A percentile compares a stretch with the other conserved stretches of the same genome.
phyloP scores from a whole-genome alignment of 225 moss, liverwort and hornwort species.

The Bryoerythrophyllum caledonicum region DNA sequence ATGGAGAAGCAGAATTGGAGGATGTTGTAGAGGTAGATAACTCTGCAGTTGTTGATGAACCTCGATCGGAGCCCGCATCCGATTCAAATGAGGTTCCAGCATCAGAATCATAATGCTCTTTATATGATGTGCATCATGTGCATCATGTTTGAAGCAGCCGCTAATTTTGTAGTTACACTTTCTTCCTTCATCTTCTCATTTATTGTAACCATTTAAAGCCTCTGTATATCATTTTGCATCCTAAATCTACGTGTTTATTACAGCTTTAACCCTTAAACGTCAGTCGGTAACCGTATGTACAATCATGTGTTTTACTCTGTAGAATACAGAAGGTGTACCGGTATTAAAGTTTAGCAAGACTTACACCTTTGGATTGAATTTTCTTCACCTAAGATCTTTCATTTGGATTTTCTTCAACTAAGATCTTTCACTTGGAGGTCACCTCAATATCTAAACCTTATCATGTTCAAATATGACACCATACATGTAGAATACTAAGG shows the following conservation, averaged over 20 bases:
- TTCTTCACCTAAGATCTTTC: no score
- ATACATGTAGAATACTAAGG: no score
- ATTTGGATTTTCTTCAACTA: no score
- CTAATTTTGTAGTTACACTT: constrained; percentile 25
- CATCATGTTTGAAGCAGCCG: constrained; percentile 21
- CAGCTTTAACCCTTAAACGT: neutral
- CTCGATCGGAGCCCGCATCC: constrained; percentile 27
- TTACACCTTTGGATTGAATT: no score
- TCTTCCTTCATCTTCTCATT: constrained; percentile 16
- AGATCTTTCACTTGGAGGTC: no score
- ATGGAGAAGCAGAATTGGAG: constrained; percentile 37
- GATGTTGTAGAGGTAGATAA: constrained; percentile 33
- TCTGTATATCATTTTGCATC: constrained; percentile 19
- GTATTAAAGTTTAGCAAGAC: no score
- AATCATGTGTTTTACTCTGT: no score
- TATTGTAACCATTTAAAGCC: constrained; percentile 17
- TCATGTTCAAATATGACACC: no score
- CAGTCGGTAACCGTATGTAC: no score
- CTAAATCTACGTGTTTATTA: neutral
- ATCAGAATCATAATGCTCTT: constrained; percentile 40
- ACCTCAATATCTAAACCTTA: no score
- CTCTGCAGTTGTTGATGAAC: constrained; percentile 24
- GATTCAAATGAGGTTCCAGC: constrained; percentile 33
- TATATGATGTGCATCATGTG: constrained; percentile 17
- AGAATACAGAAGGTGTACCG: no score